Evolutionary conservation across 1,284 basidiomycete species (phyloP).

Genomic region (Pseudozyma sp.): DNA sequence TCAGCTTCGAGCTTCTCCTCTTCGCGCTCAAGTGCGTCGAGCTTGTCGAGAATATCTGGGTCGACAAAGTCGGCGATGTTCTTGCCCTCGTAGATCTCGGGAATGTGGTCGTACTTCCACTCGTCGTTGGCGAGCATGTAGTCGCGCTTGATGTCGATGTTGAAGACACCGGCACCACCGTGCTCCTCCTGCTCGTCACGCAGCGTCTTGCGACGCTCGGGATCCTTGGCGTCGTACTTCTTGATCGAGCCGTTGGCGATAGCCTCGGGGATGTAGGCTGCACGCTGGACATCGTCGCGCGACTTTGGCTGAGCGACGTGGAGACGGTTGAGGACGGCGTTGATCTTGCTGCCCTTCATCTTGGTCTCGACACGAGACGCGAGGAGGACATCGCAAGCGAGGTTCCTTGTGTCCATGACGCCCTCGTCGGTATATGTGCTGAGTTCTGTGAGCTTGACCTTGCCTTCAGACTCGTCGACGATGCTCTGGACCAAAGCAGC

Average conservation of each 20-base stretch:
- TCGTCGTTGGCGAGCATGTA: slow-evolving; percentile 89
- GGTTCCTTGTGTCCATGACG: slow-evolving; percentile 65
- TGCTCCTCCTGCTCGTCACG: slow-evolving; percentile 67
- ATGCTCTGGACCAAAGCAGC: slow-evolving; percentile 60
- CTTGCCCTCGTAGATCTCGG: slow-evolving; percentile 97
- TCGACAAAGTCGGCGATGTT: slow-evolving; percentile 99
- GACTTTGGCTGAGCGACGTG: slow-evolving; percentile 65
- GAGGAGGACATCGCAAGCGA: slow-evolving; percentile 66
- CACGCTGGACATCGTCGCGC: slow-evolving; percentile 63
- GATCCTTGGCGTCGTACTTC: slow-evolving; percentile 65
- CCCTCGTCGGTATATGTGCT: slow-evolving; percentile 68
- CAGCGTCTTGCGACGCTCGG: slow-evolving; percentile 59
- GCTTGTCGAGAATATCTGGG: slow-evolving; percentile 95
- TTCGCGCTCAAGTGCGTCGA: slow-evolving; percentile 96
- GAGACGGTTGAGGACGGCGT: slow-evolving; percentile 65
- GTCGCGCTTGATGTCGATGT: slow-evolving; percentile 74
- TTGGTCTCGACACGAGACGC: slow-evolving; percentile 65
- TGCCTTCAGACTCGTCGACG: slow-evolving; percentile 61
- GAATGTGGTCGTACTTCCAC: slow-evolving; percentile 96
- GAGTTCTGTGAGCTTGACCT: slow-evolving; percentile 63
- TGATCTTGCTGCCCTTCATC: slow-evolving; percentile 64
- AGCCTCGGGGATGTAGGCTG: slow-evolving; percentile 60
- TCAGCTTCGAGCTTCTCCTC: slow-evolving; percentile 92
- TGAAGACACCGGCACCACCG: slow-evolving; percentile 67
- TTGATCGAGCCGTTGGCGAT: slow-evolving; percentile 54